Percentiles rank a stretch among this genome's conserved stretches.
phyloP scores from a whole-genome alignment of 495 filamentous ascomycete species.

The Pseudoneurospora amorphoporcata region DNA sequence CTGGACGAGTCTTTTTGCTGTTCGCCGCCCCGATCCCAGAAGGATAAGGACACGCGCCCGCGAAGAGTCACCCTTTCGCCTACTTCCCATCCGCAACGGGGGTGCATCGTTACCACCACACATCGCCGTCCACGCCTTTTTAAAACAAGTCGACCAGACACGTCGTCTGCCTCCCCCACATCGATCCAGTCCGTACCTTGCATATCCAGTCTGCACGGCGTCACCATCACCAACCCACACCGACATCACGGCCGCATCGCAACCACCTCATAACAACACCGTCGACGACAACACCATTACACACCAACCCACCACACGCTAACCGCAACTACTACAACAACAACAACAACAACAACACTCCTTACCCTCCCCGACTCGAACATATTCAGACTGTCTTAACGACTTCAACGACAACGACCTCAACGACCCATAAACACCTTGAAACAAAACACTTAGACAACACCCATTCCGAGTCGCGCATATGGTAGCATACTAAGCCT shows the following conservation, averaged over 20 bases:
- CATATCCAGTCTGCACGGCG: conserved; percentile 12
- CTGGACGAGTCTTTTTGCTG: neutral
- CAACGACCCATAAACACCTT: neutral
- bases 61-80: conserved; percentile 26
- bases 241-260: conserved; percentile 4
- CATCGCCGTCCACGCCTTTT: neutral
- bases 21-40: neutral
- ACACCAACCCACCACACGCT: neutral
- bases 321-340: neutral
- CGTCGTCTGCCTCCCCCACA: neutral
- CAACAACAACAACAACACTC: conserved; percentile 1
- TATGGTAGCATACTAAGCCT: conserved; percentile 26
- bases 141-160: neutral
- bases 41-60: conserved; percentile 25
- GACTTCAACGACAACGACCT: neutral
- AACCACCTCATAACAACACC: conserved; percentile 2
- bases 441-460: neutral
- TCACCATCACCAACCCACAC: conserved; percentile 1
- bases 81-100: conserved; percentile 5
- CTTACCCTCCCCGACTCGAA: neutral
- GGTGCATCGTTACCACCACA: conserved; percentile 4
- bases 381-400: neutral
- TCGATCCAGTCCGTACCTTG: conserved; percentile 7
- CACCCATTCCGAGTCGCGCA: conserved; percentile 10
- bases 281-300: conserved; percentile 2